Conservation (phyloP, 805 yeast species). For the Grigorovia transvaalensis region DNA sequence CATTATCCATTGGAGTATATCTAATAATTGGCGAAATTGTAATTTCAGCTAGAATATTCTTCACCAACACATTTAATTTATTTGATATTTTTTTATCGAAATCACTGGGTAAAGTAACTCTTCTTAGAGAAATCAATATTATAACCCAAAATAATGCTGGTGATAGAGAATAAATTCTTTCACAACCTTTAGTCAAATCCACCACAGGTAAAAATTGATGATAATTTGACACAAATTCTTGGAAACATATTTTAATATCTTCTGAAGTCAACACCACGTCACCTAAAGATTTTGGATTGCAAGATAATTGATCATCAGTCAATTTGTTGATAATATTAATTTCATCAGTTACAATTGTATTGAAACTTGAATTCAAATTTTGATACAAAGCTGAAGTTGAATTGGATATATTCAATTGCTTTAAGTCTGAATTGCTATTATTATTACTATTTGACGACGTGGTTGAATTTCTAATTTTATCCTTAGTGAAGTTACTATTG, state of each 20-base stretch:
- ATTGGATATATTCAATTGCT: background rate
- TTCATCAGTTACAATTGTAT: background rate
- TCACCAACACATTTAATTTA: conserved; percentile 56
- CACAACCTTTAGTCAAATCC: conserved; percentile 74
- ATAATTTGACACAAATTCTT: conserved; percentile 63
- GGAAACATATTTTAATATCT: conserved; percentile 49
- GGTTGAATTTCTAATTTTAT: conserved; percentile 12
- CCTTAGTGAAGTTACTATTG: conserved; percentile 24
- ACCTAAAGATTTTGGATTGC: conserved; percentile 64
- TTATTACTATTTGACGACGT: background rate
- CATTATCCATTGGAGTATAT: conserved; percentile 66
- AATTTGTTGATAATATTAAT: conserved; percentile 5
- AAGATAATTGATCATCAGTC: conserved; percentile 33
- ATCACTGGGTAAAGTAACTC: conserved; percentile 24
- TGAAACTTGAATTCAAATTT: background rate
- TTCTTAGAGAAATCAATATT: conserved; percentile 71
- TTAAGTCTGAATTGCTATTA: background rate
- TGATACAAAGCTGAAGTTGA: background rate
- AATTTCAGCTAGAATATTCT: conserved; percentile 72
- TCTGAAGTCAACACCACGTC: conserved; percentile 50
- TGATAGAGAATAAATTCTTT: conserved; percentile 62
- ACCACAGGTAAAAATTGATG: conserved; percentile 85
- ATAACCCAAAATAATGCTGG: conserved; percentile 93
- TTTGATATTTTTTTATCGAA: conserved; percentile 15
- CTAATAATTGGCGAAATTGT: conserved; percentile 85